A percentile compares a stretch with the other conserved stretches of the same genome.
Conservation (phyloP, 352 stramenopile species). For the Peronospora destructor region DNA sequence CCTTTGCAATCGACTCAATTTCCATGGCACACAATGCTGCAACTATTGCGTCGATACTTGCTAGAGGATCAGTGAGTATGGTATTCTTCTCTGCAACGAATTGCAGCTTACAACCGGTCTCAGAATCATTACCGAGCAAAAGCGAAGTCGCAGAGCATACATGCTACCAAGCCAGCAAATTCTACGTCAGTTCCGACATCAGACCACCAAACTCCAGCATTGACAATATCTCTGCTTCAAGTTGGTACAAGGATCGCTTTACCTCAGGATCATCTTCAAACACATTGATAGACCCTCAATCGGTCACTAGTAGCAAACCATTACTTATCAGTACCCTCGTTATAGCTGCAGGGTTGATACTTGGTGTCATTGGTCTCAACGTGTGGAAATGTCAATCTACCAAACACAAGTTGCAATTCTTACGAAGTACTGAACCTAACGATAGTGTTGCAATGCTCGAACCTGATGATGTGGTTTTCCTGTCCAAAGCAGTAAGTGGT, state of each 20-base stretch:
- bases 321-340: constrained; percentile 5
- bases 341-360: constrained; percentile 8
- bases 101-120: constrained; percentile 9
- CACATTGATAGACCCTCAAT: constrained; percentile 6
- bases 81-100: constrained; percentile 13
- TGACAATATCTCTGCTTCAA: not conserved
- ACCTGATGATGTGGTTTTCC: constrained; percentile 16
- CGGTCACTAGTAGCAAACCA: not conserved
- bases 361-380: constrained; percentile 11
- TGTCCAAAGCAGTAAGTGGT: constrained; percentile 20
- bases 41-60: constrained; percentile 16
- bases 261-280: constrained; percentile 8
- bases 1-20: constrained; percentile 18
- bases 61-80: constrained; percentile 18
- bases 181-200: constrained; percentile 19
- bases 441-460: constrained; percentile 31
- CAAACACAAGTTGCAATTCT: constrained; percentile 6
- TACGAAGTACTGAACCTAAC: constrained; percentile 8
- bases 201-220: not conserved
- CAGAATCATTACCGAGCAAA: constrained; percentile 1
- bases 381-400: constrained; percentile 20
- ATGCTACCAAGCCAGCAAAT: constrained; percentile 21
- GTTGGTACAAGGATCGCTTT: constrained; percentile 1
- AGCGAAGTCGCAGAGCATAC: constrained; percentile 8
- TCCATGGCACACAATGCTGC: constrained; percentile 9